These are phyloP conservation scores for Penstemon davidsonii DNA, from an alignment of 257 asterid genomes.

Conservation along the genomic window DNA sequence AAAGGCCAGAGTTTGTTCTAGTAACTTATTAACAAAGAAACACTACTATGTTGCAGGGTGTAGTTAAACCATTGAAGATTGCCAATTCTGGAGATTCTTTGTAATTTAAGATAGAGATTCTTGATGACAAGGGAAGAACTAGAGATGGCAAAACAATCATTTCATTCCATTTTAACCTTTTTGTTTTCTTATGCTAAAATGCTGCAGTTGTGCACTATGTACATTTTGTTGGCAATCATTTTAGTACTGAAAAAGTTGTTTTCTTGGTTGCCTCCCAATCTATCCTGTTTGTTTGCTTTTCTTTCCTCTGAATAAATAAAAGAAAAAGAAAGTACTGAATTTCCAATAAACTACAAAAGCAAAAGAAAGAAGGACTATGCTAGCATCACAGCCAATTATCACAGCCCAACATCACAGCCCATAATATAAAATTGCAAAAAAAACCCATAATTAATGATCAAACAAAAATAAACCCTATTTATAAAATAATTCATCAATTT, in stretches of 20 bases:
- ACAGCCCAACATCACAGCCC: too few species aligned
- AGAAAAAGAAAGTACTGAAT: conserved; percentile 21
- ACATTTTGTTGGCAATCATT: conserved; percentile 50
- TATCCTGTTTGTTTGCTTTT: conserved; percentile 30
- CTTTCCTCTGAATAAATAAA: conserved; percentile 16
- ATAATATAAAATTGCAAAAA: too few species aligned
- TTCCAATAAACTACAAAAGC: conserved; percentile 25
- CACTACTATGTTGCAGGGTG: conserved; percentile 40
- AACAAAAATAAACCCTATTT: too few species aligned
- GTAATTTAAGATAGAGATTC: conserved; percentile 50
- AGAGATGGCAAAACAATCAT: conserved; percentile 48
- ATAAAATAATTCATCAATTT: too few species aligned
- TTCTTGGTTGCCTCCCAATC: conserved; percentile 42
- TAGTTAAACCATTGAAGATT: conserved; percentile 22
- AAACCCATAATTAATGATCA: too few species aligned
- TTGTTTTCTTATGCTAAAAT: conserved; percentile 32
- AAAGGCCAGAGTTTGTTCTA: background rate
- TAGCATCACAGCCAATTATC: too few species aligned
- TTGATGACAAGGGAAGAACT: conserved; percentile 40
- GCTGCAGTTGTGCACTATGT: conserved; percentile 22
- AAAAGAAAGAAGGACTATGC: conserved; percentile 19
- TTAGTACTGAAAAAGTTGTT: conserved; percentile 52
- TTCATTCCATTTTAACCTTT: conserved; percentile 35
- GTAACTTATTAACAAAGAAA: background rate
- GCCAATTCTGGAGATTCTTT: conserved; percentile 51